A percentile compares a stretch with the other conserved stretches of the same genome.
These are phyloP conservation scores for Herpetomonas samuelpessoai DNA, from an alignment of 208 protist species.

Conservation along the genomic window DNA sequence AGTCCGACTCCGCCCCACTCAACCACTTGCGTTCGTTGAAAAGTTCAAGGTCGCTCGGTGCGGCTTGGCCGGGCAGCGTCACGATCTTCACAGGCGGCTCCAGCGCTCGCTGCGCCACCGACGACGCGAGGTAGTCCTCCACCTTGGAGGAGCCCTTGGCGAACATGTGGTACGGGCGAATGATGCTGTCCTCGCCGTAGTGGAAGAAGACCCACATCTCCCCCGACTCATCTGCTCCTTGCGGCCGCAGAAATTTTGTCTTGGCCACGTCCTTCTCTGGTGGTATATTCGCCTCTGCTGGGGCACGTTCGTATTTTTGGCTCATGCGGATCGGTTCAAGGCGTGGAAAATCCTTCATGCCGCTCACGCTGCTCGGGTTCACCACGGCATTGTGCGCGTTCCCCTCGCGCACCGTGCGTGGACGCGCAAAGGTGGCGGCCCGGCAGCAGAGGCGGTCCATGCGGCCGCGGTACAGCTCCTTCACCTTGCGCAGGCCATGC, in stretches of 20 bases:
- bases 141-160: conserved; percentile 62
- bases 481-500: conserved; percentile 62
- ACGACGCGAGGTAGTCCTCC: conserved; percentile 74
- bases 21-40: conserved; percentile 87
- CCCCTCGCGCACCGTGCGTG: conserved; percentile 27
- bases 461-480: conserved; percentile 82
- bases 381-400: conserved; percentile 31
- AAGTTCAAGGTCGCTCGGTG: conserved; percentile 73
- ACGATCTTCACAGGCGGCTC: conserved; percentile 58
- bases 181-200: conserved; percentile 65
- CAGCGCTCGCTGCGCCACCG: conserved; percentile 20
- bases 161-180: conserved; percentile 81
- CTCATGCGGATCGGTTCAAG: conserved; percentile 81
- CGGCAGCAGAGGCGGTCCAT: conserved; percentile 77
- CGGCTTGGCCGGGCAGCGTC: conserved; percentile 54
- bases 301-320: conserved; percentile 58
- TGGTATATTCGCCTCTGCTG: conserved; percentile 38
- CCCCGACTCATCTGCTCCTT: conserved; percentile 17
- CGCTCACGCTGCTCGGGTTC: conserved; percentile 14
- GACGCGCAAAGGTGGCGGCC: conserved; percentile 61
- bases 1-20: conserved; percentile 49
- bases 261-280: conserved; percentile 71
- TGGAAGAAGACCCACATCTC: conserved; percentile 90
- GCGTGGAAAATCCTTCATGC: conserved; percentile 48
- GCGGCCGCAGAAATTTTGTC: conserved; percentile 54